Conservation (phyloP, 345 rosid genomes). For the Murraya koenigii region DNA sequence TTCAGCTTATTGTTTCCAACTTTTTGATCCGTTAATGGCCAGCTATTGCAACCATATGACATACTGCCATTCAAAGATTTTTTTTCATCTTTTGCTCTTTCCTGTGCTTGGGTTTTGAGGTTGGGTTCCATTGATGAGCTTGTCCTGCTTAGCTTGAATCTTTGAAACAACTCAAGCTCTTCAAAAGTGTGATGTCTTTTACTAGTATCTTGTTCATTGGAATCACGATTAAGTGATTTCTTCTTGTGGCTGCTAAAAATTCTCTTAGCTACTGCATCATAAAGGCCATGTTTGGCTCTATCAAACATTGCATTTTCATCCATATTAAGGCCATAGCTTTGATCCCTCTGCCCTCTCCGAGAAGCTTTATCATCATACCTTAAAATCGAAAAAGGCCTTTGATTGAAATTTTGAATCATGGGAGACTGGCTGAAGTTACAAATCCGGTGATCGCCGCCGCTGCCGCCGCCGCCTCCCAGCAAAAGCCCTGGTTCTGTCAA, state of each 20-base stretch:
- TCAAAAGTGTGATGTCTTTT: conserved; percentile 30
- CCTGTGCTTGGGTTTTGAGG: conserved; percentile 12
- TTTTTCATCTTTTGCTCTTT: conserved; percentile 21
- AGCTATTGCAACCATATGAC: neutral
- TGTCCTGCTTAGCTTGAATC: conserved; percentile 29
- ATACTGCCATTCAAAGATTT: neutral
- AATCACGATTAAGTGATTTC: conserved; percentile 27
- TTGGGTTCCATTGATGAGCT: conserved; percentile 22
- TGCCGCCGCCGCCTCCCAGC: conserved; percentile 38
- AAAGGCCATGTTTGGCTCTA: conserved; percentile 30
- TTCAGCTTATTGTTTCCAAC: conserved; percentile 26
- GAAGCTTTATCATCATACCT: conserved; percentile 39
- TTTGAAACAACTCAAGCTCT: conserved; percentile 25
- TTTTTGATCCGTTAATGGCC: conserved; percentile 18
- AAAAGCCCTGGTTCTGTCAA: conserved; percentile 49
- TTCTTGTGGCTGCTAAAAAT: conserved; percentile 25
- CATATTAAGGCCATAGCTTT: conserved; percentile 21
- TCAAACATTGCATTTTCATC: conserved; percentile 17
- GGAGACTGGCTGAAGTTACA: conserved; percentile 64
- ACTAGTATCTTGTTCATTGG: conserved; percentile 16
- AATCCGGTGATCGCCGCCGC: conserved; percentile 41
- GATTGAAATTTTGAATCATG: conserved; percentile 55
- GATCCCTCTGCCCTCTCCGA: conserved; percentile 39
- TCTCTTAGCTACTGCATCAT: conserved; percentile 33
- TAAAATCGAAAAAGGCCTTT: conserved; percentile 40